Percentiles rank a stretch among this genome's conserved stretches.
Conservation (phyloP, 331 rosid species). For the Quercus phellos region DNA sequence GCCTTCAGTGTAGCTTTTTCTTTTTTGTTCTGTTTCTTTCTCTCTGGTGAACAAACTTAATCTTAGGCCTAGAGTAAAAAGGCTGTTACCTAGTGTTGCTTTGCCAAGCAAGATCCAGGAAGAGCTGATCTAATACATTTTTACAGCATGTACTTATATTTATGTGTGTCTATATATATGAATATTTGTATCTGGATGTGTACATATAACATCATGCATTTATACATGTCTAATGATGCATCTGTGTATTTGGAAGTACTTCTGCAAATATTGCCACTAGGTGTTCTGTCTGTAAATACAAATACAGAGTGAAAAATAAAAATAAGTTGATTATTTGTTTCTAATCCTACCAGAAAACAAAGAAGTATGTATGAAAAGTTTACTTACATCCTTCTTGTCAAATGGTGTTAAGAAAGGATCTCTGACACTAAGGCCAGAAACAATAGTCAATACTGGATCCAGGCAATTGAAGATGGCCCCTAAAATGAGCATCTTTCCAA, state of each 20-base stretch:
- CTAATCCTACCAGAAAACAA: background rate
- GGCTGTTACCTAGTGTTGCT: background rate
- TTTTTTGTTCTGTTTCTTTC: background rate
- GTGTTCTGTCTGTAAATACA: background rate
- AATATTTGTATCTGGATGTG: background rate
- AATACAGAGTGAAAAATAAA: background rate
- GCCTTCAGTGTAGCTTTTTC: background rate
- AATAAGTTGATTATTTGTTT: background rate
- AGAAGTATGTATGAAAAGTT: conserved; percentile 2
- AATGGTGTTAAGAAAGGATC: conserved; percentile 90
- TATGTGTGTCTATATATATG: background rate
- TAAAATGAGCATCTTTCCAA: conserved; percentile 88
- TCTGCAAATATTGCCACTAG: background rate
- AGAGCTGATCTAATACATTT: background rate
- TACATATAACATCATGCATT: background rate
- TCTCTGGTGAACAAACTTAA: background rate
- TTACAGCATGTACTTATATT: background rate
- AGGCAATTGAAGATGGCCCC: conserved; percentile 85
- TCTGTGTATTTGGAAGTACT: too few species aligned
- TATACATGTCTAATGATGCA: background rate
- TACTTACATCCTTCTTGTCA: conserved; percentile 89
- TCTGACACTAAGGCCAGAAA: conserved; percentile 91
- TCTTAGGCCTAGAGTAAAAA: background rate
- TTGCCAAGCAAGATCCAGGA: background rate
- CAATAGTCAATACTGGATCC: conserved; percentile 88